Percentiles rank a stretch among this genome's conserved stretches.
Evolutionary conservation across 2,329 filamentous ascomycete species (phyloP).

Genomic region (Byssothecium circinans): DNA sequence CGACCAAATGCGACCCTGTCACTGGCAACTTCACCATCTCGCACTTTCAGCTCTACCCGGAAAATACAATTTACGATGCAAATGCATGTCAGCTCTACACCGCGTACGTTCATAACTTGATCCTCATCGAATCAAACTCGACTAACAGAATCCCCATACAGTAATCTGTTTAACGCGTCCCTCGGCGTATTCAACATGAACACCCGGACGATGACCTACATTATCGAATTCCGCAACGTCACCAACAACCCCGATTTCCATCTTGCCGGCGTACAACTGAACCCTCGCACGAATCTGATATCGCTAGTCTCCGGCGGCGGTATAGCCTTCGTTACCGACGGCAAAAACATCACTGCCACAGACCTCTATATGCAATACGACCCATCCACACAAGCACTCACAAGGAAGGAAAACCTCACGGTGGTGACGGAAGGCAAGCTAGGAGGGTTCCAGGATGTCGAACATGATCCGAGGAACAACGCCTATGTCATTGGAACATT

Average conservation of each 20-base stretch:
- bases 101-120: slow-evolving; percentile 2
- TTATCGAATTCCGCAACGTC: slow-evolving; percentile 11
- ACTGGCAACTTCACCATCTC: slow-evolving; percentile 10
- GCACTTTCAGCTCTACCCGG: slow-evolving; percentile 13
- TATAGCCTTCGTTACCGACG: slow-evolving; percentile 10
- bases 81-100: slow-evolving; percentile 12
- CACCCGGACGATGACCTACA: background rate
- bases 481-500: slow-evolving; percentile 15
- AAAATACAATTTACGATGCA: slow-evolving; percentile 15
- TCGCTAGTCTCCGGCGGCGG: slow-evolving; percentile 12
- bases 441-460: slow-evolving; percentile 17
- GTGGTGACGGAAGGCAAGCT: slow-evolving; percentile 7
- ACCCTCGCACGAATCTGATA: slow-evolving; percentile 7
- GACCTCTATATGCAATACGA: slow-evolving; percentile 13
- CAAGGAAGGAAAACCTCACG: slow-evolving; percentile 13
- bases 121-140: background rate
- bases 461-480: slow-evolving; percentile 11
- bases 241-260: slow-evolving; percentile 13
- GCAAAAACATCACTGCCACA: slow-evolving; percentile 14
- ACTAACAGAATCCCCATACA: background rate
- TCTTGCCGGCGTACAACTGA: slow-evolving; percentile 10
- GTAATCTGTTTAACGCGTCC: slow-evolving; percentile 11
- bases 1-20: slow-evolving; percentile 1
- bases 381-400: background rate
- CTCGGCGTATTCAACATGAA: slow-evolving; percentile 14